Evolutionary conservation across 768 basidiomycete species (phyloP).

Genomic region (Multifurca ochricompacta): DNA sequence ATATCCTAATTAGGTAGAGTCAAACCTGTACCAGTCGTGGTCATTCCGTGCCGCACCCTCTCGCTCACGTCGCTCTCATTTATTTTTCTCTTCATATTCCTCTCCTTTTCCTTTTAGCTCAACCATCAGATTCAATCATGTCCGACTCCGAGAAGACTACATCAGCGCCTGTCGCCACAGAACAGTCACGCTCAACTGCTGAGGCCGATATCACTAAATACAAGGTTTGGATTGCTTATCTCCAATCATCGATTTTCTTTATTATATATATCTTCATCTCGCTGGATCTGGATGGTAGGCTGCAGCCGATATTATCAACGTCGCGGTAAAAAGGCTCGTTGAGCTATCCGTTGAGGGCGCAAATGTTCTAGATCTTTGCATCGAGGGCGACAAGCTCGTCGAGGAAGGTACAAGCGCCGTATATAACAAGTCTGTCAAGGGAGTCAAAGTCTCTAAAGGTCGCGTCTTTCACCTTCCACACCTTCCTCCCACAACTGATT

Average conservation of each 20-base stretch:
- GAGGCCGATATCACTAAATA: constrained; percentile 82
- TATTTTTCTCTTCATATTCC: constrained; percentile 3
- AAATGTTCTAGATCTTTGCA: constrained; percentile 82
- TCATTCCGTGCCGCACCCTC: too few species aligned
- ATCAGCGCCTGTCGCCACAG: constrained; percentile 20
- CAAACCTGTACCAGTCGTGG: too few species aligned
- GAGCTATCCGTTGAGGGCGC: constrained; percentile 71
- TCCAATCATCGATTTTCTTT: constrained; percentile 1
- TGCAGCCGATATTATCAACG: constrained; percentile 86
- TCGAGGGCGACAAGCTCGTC: constrained; percentile 90
- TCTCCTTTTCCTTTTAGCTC: neutral
- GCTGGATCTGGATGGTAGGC: constrained; percentile 37
- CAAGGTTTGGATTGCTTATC: constrained; percentile 44
- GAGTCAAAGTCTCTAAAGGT: constrained; percentile 85
- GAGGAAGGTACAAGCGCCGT: constrained; percentile 77
- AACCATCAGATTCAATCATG: constrained; percentile 33
- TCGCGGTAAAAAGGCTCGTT: constrained; percentile 80
- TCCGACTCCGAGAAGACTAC: constrained; percentile 48
- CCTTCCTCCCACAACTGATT: neutral
- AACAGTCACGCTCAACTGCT: constrained; percentile 47
- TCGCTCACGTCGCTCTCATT: neutral
- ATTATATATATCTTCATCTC: neutral
- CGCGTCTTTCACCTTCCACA: neutral
- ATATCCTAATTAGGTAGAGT: constrained; percentile 4
- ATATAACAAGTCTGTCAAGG: constrained; percentile 87